Conservation (phyloP, 805 yeast genomes). For the Candida mattraensis region DNA sequence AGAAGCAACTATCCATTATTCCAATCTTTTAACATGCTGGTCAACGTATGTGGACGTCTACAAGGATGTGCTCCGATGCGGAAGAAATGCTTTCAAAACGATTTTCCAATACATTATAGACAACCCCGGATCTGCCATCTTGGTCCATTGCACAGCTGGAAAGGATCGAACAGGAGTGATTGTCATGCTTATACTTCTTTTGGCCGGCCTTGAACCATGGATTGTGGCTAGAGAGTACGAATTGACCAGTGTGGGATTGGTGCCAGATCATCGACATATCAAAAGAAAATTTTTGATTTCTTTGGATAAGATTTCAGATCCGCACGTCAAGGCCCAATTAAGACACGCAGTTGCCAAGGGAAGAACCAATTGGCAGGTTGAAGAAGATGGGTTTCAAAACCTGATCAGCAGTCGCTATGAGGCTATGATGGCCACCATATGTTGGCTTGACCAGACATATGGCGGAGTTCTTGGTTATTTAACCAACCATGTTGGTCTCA, state of each 20-base stretch:
- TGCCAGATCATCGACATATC: constrained; percentile 45
- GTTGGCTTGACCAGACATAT: constrained; percentile 47
- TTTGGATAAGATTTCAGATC: constrained; percentile 25
- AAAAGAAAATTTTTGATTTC: constrained; percentile 36
- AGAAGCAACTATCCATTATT: constrained; percentile 55
- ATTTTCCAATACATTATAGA: constrained; percentile 60
- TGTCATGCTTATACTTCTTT: constrained; percentile 61
- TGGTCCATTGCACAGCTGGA: constrained; percentile 83
- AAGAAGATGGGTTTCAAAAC: constrained; percentile 55
- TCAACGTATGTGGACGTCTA: constrained; percentile 65
- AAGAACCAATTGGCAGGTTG: constrained; percentile 41
- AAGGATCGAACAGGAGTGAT: constrained; percentile 82
- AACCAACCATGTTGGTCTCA: constrained; percentile 45
- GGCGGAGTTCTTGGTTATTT: constrained; percentile 54
- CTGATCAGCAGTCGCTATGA: constrained; percentile 65
- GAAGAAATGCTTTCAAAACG: constrained; percentile 44
- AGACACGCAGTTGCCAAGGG: constrained; percentile 35
- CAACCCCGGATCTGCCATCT: constrained; percentile 47
- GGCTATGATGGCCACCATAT: constrained; percentile 65
- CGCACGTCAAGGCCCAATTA: constrained; percentile 22
- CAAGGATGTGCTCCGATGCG: constrained; percentile 52
- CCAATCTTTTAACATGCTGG: constrained; percentile 56
- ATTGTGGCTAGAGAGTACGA: constrained; percentile 76
- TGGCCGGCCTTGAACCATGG: constrained; percentile 65
- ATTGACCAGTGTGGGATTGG: constrained; percentile 64